Evolutionary conservation across 164 flowering plant species (phyloP).

Genomic region (Stephania cephalantha): DNA sequence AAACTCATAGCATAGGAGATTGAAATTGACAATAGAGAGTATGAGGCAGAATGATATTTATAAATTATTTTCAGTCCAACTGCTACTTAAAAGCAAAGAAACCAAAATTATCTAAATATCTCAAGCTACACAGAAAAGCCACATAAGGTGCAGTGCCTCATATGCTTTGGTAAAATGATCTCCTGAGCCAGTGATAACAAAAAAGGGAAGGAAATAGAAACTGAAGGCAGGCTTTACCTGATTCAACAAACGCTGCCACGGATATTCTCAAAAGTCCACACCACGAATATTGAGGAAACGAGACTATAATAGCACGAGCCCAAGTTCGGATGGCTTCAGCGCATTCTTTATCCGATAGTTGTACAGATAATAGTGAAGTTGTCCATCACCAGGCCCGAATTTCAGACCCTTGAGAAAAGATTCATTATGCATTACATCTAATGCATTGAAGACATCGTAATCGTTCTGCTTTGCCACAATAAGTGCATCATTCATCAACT

Average conservation of each 20-base stretch:
- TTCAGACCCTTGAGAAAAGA: slow-evolving; percentile 45
- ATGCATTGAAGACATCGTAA: slow-evolving; percentile 50
- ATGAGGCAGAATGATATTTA: not conserved
- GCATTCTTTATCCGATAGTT: slow-evolving; percentile 37
- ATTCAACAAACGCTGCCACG: not conserved
- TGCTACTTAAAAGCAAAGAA: not conserved
- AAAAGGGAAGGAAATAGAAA: not conserved
- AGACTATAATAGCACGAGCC: slow-evolving; percentile 46
- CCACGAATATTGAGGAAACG: not conserved
- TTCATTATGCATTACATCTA: slow-evolving; percentile 52
- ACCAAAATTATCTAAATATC: not conserved
- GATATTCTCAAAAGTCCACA: not conserved
- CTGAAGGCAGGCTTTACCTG: not conserved
- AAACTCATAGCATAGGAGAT: not conserved
- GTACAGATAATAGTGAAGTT: slow-evolving; percentile 52
- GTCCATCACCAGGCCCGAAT: slow-evolving; percentile 54
- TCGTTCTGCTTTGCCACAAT: slow-evolving; percentile 44
- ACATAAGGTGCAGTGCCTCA: not conserved
- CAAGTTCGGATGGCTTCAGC: slow-evolving; percentile 45
- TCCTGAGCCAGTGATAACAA: not conserved
- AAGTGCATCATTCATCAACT: slow-evolving; percentile 51
- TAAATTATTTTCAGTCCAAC: not conserved
- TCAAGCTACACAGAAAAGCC: slow-evolving; percentile 1
- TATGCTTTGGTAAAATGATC: not conserved
- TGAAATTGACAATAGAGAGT: not conserved